A percentile compares a stretch with the other conserved stretches of the same genome.
These are phyloP conservation scores for Stramenopiles sp. DNA, from an alignment of 352 stramenopile species.

Conservation along the genomic window DNA sequence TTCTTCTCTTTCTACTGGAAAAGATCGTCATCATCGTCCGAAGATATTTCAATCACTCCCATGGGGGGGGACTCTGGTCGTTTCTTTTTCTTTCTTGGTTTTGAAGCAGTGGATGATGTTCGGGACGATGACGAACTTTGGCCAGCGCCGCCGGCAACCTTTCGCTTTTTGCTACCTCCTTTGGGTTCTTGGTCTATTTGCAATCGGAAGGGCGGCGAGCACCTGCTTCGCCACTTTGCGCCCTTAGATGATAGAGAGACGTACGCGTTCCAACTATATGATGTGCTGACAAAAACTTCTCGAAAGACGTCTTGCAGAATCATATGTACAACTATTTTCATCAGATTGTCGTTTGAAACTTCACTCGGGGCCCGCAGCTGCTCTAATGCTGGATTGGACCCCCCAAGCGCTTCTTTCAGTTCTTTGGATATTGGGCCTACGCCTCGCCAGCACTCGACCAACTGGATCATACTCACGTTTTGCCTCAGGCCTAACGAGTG, in stretches of 20 bases:
- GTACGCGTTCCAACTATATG: conserved; percentile 10
- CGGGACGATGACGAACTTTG: no score
- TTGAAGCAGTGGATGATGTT: no score
- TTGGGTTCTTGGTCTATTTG: no score
- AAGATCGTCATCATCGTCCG: no score
- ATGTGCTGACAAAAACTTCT: background rate
- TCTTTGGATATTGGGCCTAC: background rate
- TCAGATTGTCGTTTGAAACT: background rate
- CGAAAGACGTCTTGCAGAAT: background rate
- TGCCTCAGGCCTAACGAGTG: background rate
- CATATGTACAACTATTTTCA: conserved; percentile 13
- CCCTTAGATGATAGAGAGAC: background rate
- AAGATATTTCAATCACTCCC: no score
- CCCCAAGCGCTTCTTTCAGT: background rate
- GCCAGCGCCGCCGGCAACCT: no score
- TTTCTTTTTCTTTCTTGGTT: no score
- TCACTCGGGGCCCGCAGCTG: background rate
- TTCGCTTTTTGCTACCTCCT: no score
- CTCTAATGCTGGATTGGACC: background rate
- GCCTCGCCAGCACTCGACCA: background rate
- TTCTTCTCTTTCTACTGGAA: no score
- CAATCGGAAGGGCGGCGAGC: no score
- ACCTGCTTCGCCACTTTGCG: no score
- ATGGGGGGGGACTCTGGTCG: no score
- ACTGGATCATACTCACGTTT: conserved; percentile 8